Evolutionary conservation across 2,329 filamentous ascomycete genomes (phyloP).

Genomic region (Fusarium robinianum): DNA sequence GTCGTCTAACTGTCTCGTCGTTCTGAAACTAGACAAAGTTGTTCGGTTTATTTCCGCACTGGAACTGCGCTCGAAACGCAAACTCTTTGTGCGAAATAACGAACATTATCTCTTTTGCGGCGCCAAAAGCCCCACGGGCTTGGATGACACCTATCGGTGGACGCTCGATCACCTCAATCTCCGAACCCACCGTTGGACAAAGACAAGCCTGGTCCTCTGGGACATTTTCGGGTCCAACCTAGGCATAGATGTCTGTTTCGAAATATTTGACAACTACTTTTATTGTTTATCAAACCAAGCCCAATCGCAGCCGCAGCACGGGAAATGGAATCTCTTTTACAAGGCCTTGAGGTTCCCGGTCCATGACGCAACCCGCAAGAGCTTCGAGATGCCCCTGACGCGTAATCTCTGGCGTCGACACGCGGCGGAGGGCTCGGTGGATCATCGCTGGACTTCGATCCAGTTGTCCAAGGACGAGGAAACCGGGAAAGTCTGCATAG

Average conservation of each 20-base stretch:
- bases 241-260: conserved; percentile 71
- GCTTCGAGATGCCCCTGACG: conserved; percentile 47
- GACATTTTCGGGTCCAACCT: conserved; percentile 67
- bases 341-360: conserved; percentile 67
- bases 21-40: conserved; percentile 48
- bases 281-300: conserved; percentile 72
- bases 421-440: conserved; percentile 71
- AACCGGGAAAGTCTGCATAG: conserved; percentile 61
- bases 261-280: conserved; percentile 67
- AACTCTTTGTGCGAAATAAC: conserved; percentile 72
- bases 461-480: conserved; percentile 63
- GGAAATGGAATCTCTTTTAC: conserved; percentile 72
- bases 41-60: too few species aligned
- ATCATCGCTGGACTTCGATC: conserved; percentile 74
- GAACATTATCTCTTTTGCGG: conserved; percentile 66
- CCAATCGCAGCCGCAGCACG: conserved; percentile 63
- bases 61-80: too few species aligned
- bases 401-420: conserved; percentile 64
- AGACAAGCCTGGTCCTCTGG: conserved; percentile 55
- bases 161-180: conserved; percentile 59
- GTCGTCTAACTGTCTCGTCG: conserved; percentile 57
- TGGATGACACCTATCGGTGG: conserved; percentile 66
- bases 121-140: conserved; percentile 59
- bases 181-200: conserved; percentile 44
- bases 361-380: conserved; percentile 44